Percentiles rank a stretch among this genome's conserved stretches.
Conservation (phyloP, 371 early-diverging fungal genomes). For the Funneliformis caledonium region DNA sequence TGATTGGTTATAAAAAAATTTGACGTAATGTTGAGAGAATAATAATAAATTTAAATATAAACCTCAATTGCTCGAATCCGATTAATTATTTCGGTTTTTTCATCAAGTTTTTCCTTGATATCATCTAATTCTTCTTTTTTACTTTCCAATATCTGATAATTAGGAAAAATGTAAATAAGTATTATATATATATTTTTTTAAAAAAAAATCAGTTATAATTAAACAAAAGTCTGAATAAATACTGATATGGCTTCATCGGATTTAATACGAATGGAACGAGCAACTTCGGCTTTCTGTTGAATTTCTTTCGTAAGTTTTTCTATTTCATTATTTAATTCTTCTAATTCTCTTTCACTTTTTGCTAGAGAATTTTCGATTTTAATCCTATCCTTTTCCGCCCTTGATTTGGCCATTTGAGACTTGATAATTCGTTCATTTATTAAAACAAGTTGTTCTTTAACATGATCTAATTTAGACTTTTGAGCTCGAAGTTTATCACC, state of each 20-base stretch:
- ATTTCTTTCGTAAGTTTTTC: conserved; percentile 62
- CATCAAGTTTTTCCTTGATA: conserved; percentile 37
- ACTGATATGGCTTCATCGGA: conserved; percentile 50
- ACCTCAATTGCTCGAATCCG: conserved; percentile 37
- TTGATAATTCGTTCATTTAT: conserved; percentile 10
- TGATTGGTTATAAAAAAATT: too few species aligned
- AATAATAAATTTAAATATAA: not conserved
- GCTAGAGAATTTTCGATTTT: conserved; percentile 67
- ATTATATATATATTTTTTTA: too few species aligned
- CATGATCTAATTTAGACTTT: conserved; percentile 82
- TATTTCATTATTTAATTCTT: conserved; percentile 64
- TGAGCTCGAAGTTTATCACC: conserved; percentile 53
- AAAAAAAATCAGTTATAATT: too few species aligned
- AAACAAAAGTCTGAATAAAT: conserved; percentile 10
- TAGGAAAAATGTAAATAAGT: not conserved
- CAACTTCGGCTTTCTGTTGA: conserved; percentile 53
- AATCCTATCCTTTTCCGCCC: conserved; percentile 50
- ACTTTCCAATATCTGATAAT: conserved; percentile 63
- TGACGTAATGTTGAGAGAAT: not conserved
- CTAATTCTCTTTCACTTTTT: conserved; percentile 72
- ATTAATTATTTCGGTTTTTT: too few species aligned
- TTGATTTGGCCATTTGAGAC: too few species aligned
- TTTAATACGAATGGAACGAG: conserved; percentile 55
- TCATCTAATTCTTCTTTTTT: conserved; percentile 70
- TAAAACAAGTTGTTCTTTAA: conserved; percentile 76